phyloP scores from a whole-genome alignment of 2,329 filamentous ascomycete species.

The Hypoxylon sp. region DNA sequence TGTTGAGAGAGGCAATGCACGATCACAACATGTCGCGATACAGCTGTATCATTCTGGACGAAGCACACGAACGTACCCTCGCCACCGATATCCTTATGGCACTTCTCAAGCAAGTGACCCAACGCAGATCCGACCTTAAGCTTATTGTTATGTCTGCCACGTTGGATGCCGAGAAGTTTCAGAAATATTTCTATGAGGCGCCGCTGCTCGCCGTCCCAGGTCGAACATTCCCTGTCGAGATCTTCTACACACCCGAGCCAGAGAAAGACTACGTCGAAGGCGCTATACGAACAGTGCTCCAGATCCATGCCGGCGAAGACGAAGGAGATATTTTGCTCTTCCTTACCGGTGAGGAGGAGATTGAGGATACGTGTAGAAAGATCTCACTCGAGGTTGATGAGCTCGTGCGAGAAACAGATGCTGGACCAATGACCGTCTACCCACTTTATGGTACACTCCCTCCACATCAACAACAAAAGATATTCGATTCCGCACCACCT shows the following conservation, averaged over 20 bases:
- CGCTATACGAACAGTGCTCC: constrained; percentile 90
- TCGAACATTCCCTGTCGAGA: constrained; percentile 94
- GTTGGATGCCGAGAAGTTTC: constrained; percentile 96
- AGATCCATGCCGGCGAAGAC: constrained; percentile 92
- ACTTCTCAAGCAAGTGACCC: constrained; percentile 87
- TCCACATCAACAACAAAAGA: constrained; percentile 90
- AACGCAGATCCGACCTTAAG: constrained; percentile 87
- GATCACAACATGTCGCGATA: constrained; percentile 92
- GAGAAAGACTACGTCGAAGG: constrained; percentile 98
- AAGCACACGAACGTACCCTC: constrained; percentile 96
- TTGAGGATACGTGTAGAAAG: constrained; percentile 94
- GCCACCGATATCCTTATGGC: constrained; percentile 98
- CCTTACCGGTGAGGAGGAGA: constrained; percentile 97
- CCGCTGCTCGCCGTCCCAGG: constrained; percentile 93
- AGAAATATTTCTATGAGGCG: constrained; percentile 94
- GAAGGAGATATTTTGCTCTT: constrained; percentile 95
- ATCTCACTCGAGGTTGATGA: constrained; percentile 91
- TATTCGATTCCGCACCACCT: constrained; percentile 88
- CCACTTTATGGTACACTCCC: constrained; percentile 94
- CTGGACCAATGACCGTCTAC: constrained; percentile 88
- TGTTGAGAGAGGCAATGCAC: constrained; percentile 94
- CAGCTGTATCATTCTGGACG: constrained; percentile 97
- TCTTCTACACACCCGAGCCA: constrained; percentile 96
- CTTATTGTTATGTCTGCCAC: constrained; percentile 99
- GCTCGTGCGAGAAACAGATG: constrained; percentile 88